phyloP scores from a whole-genome alignment of 2,329 filamentous ascomycete species.

The Davidsoniella australis region DNA sequence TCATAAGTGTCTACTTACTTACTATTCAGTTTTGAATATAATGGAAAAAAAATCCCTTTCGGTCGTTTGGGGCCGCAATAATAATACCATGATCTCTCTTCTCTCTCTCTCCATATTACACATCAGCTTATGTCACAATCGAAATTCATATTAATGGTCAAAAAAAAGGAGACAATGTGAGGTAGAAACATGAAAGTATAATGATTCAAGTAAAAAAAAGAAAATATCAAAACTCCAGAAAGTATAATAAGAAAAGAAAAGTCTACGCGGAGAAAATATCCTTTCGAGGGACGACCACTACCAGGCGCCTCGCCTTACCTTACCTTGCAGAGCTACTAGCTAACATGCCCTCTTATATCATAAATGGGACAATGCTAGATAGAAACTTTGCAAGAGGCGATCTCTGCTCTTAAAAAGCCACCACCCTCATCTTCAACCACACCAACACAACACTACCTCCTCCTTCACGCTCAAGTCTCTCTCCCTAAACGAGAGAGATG shows the following conservation, averaged over 20 bases:
- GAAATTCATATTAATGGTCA: not conserved
- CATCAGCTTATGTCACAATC: not conserved
- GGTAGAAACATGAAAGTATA: constrained; percentile 41
- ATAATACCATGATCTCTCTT: not conserved
- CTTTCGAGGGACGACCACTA: not conserved
- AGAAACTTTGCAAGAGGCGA: no score
- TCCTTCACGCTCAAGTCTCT: not conserved
- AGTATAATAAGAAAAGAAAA: no score
- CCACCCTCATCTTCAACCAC: not conserved
- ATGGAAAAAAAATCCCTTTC: not conserved
- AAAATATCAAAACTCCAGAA: not conserved
- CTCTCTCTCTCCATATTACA: no score
- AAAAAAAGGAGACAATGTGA: constrained; percentile 20
- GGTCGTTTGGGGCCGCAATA: constrained; percentile 1
- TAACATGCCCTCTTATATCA: no score
- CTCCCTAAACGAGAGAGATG: not conserved
- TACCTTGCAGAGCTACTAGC: no score
- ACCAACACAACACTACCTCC: not conserved
- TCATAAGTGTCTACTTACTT: not conserved
- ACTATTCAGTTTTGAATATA: constrained; percentile 3
- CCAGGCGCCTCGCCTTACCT: no score
- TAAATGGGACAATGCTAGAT: no score
- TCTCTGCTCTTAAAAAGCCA: no score
- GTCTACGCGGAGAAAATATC: not conserved
- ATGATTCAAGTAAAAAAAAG: not conserved